Evolutionary conservation across 78 protist species (phyloP), one percentile per base, ranked within the genome.

Genomic region (Anaeramoeba ignava): DNA sequence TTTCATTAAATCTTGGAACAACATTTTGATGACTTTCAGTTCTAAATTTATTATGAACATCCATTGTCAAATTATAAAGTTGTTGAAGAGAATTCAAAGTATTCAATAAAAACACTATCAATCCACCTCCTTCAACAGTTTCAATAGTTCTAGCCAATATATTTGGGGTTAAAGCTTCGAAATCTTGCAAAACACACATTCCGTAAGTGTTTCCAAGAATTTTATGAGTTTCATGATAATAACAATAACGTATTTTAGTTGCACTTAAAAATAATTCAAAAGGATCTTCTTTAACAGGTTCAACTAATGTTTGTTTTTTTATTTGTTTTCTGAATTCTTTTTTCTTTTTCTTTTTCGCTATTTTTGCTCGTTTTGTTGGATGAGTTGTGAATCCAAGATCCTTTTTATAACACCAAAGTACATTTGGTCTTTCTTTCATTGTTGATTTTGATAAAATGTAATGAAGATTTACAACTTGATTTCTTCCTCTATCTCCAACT

Each of bases 51-150:
- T 42, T 78, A 40, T 88, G 90, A 37, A 40, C 84, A 67, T 68
- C 93, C 99, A 98, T 97, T 36, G 94, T 3, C 91, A 98, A 84
- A 17, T 93, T 37, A 87, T 92, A 93, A 23, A 97, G 90, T 83
- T 94, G 94, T 40, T 83, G 81, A 38, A 97, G 90, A 0, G 95
- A 91, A 1, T n/a, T 33, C 95, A 96, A 88, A 31, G 93, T 84
- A 41, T 90, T 83, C 40, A 97, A 89, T 1, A 98, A 81, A 27
- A 97, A 54, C 37, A 95, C 90, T 3, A 97, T 86, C 31, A 95
- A 1, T 36, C 99, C 99, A 42, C 99, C 99, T 34, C 99, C 99
- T 81, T 91, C 96, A 3, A 97, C 98, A 0, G 99, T 96, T 85
- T 98, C 99, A 41, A 97, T 80, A 0, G 99, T 95, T 2, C 99